Evolutionary conservation across 1,284 basidiomycete species (phyloP).

Genomic region (Ceratobasidium theobromae): DNA sequence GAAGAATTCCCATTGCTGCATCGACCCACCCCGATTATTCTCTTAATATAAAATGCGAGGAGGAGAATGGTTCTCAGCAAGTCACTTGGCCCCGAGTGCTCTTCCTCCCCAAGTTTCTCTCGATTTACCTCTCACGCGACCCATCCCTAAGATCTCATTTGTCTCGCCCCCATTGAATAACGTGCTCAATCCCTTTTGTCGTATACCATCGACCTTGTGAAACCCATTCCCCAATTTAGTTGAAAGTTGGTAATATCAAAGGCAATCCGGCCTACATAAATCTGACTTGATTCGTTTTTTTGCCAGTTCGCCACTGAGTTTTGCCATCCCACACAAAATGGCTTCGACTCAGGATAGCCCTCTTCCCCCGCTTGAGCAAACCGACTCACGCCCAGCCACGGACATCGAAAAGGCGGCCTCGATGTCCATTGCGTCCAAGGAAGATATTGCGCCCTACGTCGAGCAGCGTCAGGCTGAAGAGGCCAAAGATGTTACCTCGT

Average conservation of each 20-base stretch:
- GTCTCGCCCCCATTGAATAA: too few species aligned
- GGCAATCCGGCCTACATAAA: not conserved
- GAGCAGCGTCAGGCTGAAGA: constrained; percentile 23
- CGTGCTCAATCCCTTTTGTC: too few species aligned
- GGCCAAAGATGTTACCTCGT: constrained; percentile 14
- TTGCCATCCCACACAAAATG: not conserved
- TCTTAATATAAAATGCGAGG: not conserved
- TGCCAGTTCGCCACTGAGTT: not conserved
- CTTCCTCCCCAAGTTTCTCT: not conserved
- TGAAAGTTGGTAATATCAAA: too few species aligned
- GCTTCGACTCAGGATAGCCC: not conserved
- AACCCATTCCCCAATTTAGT: too few species aligned
- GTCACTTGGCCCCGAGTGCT: constrained; percentile 10
- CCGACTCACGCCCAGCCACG: not conserved
- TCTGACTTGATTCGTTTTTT: not conserved
- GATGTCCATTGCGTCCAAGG: not conserved
- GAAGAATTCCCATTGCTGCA: not conserved
- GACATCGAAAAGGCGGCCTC: constrained; percentile 25
- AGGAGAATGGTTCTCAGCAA: not conserved
- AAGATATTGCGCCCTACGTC: constrained; percentile 18
- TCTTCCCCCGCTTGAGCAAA: constrained; percentile 1
- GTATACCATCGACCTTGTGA: too few species aligned
- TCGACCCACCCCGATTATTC: not conserved
- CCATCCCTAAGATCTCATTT: too few species aligned
- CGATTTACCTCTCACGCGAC: too few species aligned